Evolutionary conservation across 2,329 filamentous ascomycete genomes (phyloP).

Genomic region (Fusarium globosum): DNA sequence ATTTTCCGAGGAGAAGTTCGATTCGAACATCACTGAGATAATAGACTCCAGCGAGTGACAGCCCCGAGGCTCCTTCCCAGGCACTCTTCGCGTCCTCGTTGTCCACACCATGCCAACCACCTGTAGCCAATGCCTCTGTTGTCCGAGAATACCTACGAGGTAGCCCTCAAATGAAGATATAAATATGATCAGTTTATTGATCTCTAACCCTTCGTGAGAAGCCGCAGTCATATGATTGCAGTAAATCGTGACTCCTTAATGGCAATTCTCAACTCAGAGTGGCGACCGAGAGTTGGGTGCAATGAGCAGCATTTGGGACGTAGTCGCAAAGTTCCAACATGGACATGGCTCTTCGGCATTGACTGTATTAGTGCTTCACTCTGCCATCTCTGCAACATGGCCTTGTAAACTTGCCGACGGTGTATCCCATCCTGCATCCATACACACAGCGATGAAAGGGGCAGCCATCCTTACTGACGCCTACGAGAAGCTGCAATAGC

Average conservation of each 20-base stretch:
- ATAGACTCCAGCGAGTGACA: too few relatives aligned
- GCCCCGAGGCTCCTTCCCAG: not conserved
- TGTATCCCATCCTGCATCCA: accelerated
- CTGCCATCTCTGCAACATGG: accelerated
- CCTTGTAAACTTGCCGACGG: not conserved
- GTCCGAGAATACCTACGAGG: accelerated
- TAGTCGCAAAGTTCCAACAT: not conserved
- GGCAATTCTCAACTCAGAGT: not conserved
- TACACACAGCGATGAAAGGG: accelerated
- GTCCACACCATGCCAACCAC: accelerated
- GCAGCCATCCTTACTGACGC: accelerated
- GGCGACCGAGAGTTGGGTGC: too few relatives aligned
- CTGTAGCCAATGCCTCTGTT: accelerated
- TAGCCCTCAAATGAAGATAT: not conserved
- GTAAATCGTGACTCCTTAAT: accelerated
- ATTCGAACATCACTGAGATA: accelerated
- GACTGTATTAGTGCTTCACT: accelerated
- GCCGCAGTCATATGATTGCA: not conserved
- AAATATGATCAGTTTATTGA: accelerated
- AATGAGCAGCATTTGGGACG: accelerated
- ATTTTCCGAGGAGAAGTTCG: accelerated
- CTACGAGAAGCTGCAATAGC: not conserved
- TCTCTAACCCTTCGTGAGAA: accelerated
- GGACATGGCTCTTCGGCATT: too few relatives aligned
- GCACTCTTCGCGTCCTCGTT: not conserved